Evolutionary conservation across 345 rosid species (phyloP).

Genomic region (Capsella bursapastoris): DNA sequence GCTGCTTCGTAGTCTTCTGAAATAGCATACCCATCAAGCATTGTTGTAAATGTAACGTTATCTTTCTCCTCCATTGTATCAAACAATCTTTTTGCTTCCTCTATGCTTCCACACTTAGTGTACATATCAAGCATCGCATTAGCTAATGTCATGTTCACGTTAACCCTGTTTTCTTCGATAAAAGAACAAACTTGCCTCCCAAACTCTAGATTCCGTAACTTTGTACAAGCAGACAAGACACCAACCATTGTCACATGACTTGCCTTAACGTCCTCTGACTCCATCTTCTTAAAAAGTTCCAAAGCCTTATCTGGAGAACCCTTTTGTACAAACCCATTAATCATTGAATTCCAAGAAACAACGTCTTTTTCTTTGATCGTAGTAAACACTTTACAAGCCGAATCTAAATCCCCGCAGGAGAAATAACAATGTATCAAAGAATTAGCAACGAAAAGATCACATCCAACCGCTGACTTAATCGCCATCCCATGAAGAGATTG

Average conservation of each 20-base stretch:
- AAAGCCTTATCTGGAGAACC: slow-evolving; percentile 63
- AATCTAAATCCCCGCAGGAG: slow-evolving; percentile 61
- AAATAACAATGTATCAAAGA: slow-evolving; percentile 69
- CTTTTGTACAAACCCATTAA: slow-evolving; percentile 61
- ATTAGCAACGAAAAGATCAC: slow-evolving; percentile 57
- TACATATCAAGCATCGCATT: slow-evolving; percentile 81
- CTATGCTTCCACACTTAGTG: slow-evolving; percentile 69
- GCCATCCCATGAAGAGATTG: slow-evolving; percentile 71
- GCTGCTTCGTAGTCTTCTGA: slow-evolving; percentile 57
- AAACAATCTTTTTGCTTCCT: slow-evolving; percentile 61
- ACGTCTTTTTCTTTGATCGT: slow-evolving; percentile 59
- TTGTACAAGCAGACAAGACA: slow-evolving; percentile 65
- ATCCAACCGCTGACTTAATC: slow-evolving; percentile 50
- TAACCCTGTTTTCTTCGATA: slow-evolving; percentile 51
- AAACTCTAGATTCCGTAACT: slow-evolving; percentile 57
- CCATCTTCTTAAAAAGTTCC: slow-evolving; percentile 59
- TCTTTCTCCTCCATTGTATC: slow-evolving; percentile 63
- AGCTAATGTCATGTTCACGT: slow-evolving; percentile 57
- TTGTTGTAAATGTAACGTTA: slow-evolving; percentile 69
- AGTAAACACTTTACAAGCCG: slow-evolving; percentile 57
- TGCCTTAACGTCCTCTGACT: slow-evolving; percentile 56
- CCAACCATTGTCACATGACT: slow-evolving; percentile 74
- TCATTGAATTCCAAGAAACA: slow-evolving; percentile 85
- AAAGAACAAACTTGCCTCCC: slow-evolving; percentile 61
- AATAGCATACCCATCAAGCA: slow-evolving; percentile 77